Percentiles rank a stretch among this genome's conserved stretches.
Evolutionary conservation across 495 filamentous ascomycete genomes (phyloP).

Genomic region (Penicillium tannophilum): DNA sequence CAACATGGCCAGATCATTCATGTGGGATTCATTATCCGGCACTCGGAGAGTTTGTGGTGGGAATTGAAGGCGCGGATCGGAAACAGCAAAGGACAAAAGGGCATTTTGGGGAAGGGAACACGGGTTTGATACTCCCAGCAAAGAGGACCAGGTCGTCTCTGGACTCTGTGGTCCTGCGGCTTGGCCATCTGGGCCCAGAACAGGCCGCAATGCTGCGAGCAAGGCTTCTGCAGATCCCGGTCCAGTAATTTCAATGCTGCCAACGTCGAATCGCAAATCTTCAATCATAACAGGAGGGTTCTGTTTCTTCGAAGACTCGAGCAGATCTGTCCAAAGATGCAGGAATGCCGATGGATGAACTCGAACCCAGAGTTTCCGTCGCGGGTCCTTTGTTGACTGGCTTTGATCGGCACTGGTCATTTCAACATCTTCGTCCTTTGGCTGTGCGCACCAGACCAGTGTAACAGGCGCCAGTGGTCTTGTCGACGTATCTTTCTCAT

Average conservation of each 20-base stretch:
- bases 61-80: slow-evolving; percentile 79
- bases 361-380: slow-evolving; percentile 68
- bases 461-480: slow-evolving; percentile 73
- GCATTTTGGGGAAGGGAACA: slow-evolving; percentile 72
- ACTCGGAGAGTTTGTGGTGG: slow-evolving; percentile 53
- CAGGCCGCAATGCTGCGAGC: slow-evolving; percentile 67
- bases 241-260: slow-evolving; percentile 86
- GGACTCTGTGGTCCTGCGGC: slow-evolving; percentile 41
- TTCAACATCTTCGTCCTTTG: slow-evolving; percentile 36
- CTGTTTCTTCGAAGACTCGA: slow-evolving; percentile 68
- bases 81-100: slow-evolving; percentile 69
- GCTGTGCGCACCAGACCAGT: slow-evolving; percentile 63
- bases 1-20: slow-evolving; percentile 55
- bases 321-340: slow-evolving; percentile 78
- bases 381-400: slow-evolving; percentile 38
- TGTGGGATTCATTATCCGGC: slow-evolving; percentile 34
- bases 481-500: slow-evolving; percentile 54
- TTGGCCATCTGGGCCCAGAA: slow-evolving; percentile 30
- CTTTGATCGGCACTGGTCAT: slow-evolving; percentile 33
- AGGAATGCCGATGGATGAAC: slow-evolving; percentile 89
- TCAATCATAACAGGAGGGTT: slow-evolving; percentile 76
- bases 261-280: slow-evolving; percentile 91
- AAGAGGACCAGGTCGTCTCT: slow-evolving; percentile 58
- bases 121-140: slow-evolving; percentile 74
- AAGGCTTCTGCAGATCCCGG: slow-evolving; percentile 83